phyloP scores from a whole-genome alignment of 2,329 filamentous ascomycete genomes.

The Fusarium scirpi region DNA sequence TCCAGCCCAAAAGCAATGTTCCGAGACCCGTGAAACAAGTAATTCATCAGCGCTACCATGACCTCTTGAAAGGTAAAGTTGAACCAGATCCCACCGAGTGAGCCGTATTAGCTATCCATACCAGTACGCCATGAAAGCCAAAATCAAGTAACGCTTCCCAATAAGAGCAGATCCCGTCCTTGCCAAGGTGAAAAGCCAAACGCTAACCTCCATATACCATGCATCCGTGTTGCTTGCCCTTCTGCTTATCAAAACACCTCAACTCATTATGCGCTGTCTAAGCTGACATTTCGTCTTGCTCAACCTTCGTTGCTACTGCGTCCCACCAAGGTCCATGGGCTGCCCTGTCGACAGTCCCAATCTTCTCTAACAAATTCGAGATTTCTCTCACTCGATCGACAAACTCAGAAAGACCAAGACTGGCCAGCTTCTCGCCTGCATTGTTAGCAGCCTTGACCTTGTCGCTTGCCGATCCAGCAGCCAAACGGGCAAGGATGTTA shows the following conservation, averaged over 20 bases:
- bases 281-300: slow-evolving; percentile 54
- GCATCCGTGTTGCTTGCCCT: slow-evolving; percentile 39
- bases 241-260: slow-evolving; percentile 9
- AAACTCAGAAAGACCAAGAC: slow-evolving; percentile 79
- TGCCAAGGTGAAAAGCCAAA: slow-evolving; percentile 19
- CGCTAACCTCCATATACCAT: slow-evolving; percentile 31
- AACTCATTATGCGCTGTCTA: slow-evolving; percentile 21
- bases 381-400: slow-evolving; percentile 76
- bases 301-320: slow-evolving; percentile 68
- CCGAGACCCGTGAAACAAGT: slow-evolving; percentile 6
- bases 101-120: slow-evolving; percentile 29
- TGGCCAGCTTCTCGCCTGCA: slow-evolving; percentile 76
- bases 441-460: slow-evolving; percentile 76
- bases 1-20: slow-evolving; percentile 18
- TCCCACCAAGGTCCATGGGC: slow-evolving; percentile 80
- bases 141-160: slow-evolving; percentile 32
- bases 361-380: slow-evolving; percentile 73
- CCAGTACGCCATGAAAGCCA: slow-evolving; percentile 38
- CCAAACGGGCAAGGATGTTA: slow-evolving; percentile 74
- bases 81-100: slow-evolving; percentile 11
- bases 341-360: slow-evolving; percentile 75
- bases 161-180: slow-evolving; percentile 19
- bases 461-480: slow-evolving; percentile 75
- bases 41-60: slow-evolving; percentile 16
- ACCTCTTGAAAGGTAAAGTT: slow-evolving; percentile 10